Evolutionary conservation across 495 filamentous ascomycete genomes (phyloP).

Genomic region (Talaromyces liani): DNA sequence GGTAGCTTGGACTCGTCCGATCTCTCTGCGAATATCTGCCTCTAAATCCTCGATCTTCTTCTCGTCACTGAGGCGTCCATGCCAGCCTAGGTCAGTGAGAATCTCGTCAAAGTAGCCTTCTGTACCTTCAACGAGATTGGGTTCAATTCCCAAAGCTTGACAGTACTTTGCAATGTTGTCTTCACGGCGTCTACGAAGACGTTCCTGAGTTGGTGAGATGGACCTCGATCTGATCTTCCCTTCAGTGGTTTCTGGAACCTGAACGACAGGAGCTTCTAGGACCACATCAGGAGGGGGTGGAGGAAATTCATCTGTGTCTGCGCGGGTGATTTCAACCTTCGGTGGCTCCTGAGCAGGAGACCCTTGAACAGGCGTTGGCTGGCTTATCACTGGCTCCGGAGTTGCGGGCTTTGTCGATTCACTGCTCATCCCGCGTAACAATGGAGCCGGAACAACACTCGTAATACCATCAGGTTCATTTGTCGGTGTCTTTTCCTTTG

Average conservation of each 20-base stretch:
- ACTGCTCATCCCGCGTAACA: conserved; percentile 25
- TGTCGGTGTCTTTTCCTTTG: conserved; percentile 42
- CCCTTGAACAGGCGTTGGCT: conserved; percentile 9
- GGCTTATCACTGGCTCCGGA: conserved; percentile 13
- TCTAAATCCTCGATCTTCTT: conserved; percentile 77
- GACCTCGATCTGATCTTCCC: conserved; percentile 24
- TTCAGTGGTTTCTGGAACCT: conserved; percentile 16
- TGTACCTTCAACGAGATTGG: conserved; percentile 56
- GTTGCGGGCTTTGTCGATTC: conserved; percentile 19
- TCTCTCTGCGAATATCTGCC: conserved; percentile 74
- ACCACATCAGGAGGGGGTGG: conserved; percentile 24
- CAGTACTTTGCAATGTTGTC: conserved; percentile 76
- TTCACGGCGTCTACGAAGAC: conserved; percentile 54
- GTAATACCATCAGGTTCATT: conserved; percentile 81
- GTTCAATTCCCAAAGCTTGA: conserved; percentile 66
- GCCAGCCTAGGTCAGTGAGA: conserved; percentile 87
- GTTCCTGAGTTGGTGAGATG: conserved; percentile 33
- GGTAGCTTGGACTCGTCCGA: conserved; percentile 83
- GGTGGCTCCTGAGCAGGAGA: conserved; percentile 20
- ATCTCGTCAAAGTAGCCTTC: conserved; percentile 69
- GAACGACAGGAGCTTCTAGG: conserved; percentile 26
- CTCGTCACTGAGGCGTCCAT: conserved; percentile 59
- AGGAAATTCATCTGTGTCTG: conserved; percentile 15
- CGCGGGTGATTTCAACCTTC: conserved; percentile 35
- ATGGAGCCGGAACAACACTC: conserved; percentile 74